phyloP scores from a whole-genome alignment of 768 basidiomycete species.

The Sporobolomyces phaffii region DNA sequence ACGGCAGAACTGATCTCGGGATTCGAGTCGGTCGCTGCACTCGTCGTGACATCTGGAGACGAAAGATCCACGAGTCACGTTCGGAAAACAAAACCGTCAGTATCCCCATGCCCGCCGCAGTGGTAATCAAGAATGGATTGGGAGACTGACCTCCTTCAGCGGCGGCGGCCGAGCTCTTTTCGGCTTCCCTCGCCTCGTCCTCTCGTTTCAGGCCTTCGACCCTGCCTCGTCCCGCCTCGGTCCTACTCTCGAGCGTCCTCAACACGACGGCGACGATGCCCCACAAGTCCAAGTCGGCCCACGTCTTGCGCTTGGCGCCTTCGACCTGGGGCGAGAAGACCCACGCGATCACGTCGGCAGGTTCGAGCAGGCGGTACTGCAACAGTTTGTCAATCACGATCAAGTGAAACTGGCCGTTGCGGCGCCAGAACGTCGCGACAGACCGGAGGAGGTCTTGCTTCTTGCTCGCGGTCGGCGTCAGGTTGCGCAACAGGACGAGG shows the following conservation, averaged over 20 bases:
- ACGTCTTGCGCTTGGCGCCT: conserved; percentile 37
- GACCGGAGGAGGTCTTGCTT: conserved; percentile 59
- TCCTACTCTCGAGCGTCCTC: conserved; percentile 85
- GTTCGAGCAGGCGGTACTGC: conserved; percentile 96
- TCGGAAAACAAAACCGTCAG: too few species aligned
- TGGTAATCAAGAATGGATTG: conserved; percentile 42
- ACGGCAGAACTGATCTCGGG: conserved; percentile 17
- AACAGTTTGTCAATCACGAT: conserved; percentile 97
- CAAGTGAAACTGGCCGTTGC: conserved; percentile 75
- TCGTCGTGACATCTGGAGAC: conserved; percentile 64
- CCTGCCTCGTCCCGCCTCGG: conserved; percentile 67
- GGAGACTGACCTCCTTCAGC: conserved; percentile 60
- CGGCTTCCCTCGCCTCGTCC: conserved; percentile 69
- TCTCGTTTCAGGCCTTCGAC: conserved; percentile 72
- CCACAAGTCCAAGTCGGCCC: conserved; percentile 62
- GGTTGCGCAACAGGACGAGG: conserved; percentile 47
- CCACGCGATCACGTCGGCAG: conserved; percentile 69
- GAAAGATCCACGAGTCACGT: conserved; percentile 48
- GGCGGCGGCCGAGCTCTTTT: conserved; percentile 55
- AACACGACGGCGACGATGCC: conserved; percentile 72
- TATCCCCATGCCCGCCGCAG: conserved; percentile 50
- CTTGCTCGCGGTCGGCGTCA: conserved; percentile 56
- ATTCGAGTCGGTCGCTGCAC: conserved; percentile 46
- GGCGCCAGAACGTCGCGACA: conserved; percentile 71
- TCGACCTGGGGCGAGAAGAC: conserved; percentile 5